Conservation (phyloP, 495 filamentous ascomycete genomes). For the Lineolata rhizophorae region DNA sequence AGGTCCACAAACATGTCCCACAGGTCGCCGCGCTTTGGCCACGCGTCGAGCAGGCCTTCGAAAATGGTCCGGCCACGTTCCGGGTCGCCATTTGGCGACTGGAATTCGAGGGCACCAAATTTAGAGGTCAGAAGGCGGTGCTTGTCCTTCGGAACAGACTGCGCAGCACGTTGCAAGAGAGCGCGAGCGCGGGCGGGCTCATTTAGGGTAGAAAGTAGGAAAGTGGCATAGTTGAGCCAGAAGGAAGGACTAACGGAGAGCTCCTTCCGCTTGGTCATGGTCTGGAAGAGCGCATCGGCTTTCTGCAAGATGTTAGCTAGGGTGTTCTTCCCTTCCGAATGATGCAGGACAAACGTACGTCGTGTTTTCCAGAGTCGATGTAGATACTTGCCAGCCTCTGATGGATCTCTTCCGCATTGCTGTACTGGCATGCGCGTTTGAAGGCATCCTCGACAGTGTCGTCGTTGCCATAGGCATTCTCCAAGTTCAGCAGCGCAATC, state of each 20-base stretch:
- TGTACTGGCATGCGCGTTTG: conserved; percentile 82
- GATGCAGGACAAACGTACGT: conserved; percentile 21
- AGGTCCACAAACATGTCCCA: conserved; percentile 84
- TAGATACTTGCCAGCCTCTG: conserved; percentile 82
- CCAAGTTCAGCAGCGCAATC: conserved; percentile 83
- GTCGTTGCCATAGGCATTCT: conserved; percentile 72
- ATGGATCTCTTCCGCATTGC: conserved; percentile 76
- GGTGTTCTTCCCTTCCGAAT: background rate
- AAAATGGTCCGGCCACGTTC: conserved; percentile 91
- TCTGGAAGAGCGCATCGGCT: conserved; percentile 75
- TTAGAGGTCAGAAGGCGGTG: conserved; percentile 62
- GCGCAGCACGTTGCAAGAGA: conserved; percentile 66
- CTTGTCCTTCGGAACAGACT: conserved; percentile 49
- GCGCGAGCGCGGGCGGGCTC: conserved; percentile 53
- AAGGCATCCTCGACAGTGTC: conserved; percentile 75
- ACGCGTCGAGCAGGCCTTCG: conserved; percentile 62
- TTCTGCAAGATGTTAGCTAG: conserved; percentile 27
- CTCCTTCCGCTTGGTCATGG: conserved; percentile 60
- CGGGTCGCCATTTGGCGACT: conserved; percentile 55
- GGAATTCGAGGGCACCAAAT: conserved; percentile 83
- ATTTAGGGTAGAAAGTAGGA: conserved; percentile 51
- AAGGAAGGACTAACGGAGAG: conserved; percentile 51
- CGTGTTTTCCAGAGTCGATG: conserved; percentile 67
- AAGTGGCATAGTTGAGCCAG: conserved; percentile 88
- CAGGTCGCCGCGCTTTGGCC: conserved; percentile 70